Base-by-base conservation (phyloP, 1,139 yeast genomes). In the Geotrichum australiense region DNA sequence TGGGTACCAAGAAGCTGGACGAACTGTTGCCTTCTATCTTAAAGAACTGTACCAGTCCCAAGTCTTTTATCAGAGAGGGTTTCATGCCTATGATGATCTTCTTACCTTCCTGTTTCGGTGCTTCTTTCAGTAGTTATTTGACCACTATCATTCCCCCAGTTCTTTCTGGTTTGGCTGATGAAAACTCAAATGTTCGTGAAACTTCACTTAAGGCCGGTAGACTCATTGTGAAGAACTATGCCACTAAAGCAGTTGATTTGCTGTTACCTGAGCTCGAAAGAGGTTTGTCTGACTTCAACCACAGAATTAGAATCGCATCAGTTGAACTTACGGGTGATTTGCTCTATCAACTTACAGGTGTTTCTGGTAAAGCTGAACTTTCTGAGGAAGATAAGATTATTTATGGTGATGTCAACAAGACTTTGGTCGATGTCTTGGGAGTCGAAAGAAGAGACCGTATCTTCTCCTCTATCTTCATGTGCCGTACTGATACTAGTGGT, bases 321-420 rank as follows among this genome's bases (percentile, higher is more conserved):
- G 94, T 91, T 41, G 96, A 89, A 64, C 83, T 93, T 54, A 81
- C 96, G n/a, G 98, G 98, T 53, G 98, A 93, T 55, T 70, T 93
- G 57, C 70, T 93, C 53, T 89, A 84, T 78, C 95, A 91, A 68
- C 81, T 91, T 53, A 83, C 96, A 36, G 98, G 98, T 63, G 80
- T 89, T 51, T 39, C 45, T 30, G 48, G 48, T 33, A 54, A 54
- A 12, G 52, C 52, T 18, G 59, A 52, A 38, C 54, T 51, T n/a
- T 57, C 51, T 15, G 64, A 57, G 11, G 91, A 79, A 46, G 77
- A 76, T 46, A 62, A 66, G 31, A 74, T 76, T 30, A 60, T 68
- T 37, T 70, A 77, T 20, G 76, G 76, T 45, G 81, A 78, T 54
- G 80, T 83, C 48, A 75, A 76, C 50, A 72, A 73, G 56, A 74